These are phyloP conservation scores for Rhizophora mangle DNA, from an alignment of 345 rosid genomes.

Conservation along the genomic window DNA sequence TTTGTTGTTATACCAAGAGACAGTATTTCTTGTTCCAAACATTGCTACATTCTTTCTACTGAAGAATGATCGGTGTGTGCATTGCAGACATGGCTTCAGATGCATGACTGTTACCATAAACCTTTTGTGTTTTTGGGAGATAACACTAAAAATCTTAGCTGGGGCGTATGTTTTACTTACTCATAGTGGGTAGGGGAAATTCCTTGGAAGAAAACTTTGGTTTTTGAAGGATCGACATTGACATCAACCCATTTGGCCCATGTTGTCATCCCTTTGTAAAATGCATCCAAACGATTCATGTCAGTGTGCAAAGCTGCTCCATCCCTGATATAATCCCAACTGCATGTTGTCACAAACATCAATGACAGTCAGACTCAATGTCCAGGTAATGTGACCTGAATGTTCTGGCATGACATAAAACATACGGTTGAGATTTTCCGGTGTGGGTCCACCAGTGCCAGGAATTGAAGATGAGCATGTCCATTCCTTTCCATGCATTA, in stretches of 20 bases:
- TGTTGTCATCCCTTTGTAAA: slow-evolving; percentile 62
- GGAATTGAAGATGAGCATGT: slow-evolving; percentile 75
- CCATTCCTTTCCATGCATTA: slow-evolving; percentile 75
- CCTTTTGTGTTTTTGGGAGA: too few species aligned
- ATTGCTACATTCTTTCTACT: too few species aligned
- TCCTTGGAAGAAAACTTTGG: slow-evolving; percentile 89
- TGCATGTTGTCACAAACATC: slow-evolving; percentile 17
- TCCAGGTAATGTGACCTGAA: neutral
- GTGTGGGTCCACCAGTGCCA: slow-evolving; percentile 99
- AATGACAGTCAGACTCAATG: neutral
- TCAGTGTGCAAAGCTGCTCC: slow-evolving; percentile 47
- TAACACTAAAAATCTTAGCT: neutral
- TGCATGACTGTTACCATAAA: too few species aligned
- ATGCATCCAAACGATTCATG: slow-evolving; percentile 79
- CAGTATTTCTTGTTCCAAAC: too few species aligned
- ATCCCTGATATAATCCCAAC: slow-evolving; percentile 80
- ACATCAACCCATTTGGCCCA: slow-evolving; percentile 86
- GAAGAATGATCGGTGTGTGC: too few species aligned
- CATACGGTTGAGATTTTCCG: slow-evolving; percentile 63
- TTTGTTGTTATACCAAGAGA: neutral
- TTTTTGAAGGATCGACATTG: slow-evolving; percentile 56
- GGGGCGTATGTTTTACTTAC: slow-evolving; percentile 39
- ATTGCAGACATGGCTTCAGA: too few species aligned
- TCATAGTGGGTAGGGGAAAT: slow-evolving; percentile 89
- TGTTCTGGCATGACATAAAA: neutral